phyloP scores from a whole-genome alignment of 2,329 filamentous ascomycete species.

The Xylaria arbuscula region DNA sequence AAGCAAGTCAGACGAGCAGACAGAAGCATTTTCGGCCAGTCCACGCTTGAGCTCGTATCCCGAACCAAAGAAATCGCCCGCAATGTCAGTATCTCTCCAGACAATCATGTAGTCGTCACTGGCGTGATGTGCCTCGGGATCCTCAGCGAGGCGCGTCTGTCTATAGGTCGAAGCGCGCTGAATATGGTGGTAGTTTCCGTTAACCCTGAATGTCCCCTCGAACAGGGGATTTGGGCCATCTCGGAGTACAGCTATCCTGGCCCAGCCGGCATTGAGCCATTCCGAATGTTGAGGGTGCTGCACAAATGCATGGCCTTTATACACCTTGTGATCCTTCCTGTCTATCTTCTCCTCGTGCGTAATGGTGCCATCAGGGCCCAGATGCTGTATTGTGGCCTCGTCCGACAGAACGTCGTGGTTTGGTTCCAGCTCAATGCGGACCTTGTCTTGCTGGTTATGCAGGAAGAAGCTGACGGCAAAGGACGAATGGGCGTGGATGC shows the following conservation, averaged over 20 bases:
- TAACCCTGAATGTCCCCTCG: constrained; percentile 86
- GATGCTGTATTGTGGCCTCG: constrained; percentile 77
- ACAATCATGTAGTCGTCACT: constrained; percentile 84
- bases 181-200: constrained; percentile 87
- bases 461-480: constrained; percentile 89
- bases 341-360: constrained; percentile 74
- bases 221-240: constrained; percentile 87
- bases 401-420: constrained; percentile 90
- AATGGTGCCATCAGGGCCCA: constrained; percentile 77
- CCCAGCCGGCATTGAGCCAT: constrained; percentile 89
- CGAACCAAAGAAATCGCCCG: constrained; percentile 52
- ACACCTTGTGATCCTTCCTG: constrained; percentile 81
- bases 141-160: constrained; percentile 75
- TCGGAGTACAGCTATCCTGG: constrained; percentile 78
- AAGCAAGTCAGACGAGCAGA: constrained; percentile 80
- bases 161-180: constrained; percentile 80
- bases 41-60: constrained; percentile 73
- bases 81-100: constrained; percentile 90
- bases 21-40: constrained; percentile 53
- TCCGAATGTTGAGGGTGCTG: constrained; percentile 67
- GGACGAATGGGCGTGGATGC: constrained; percentile 80
- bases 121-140: constrained; percentile 71
- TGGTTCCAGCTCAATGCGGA: constrained; percentile 85
- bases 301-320: constrained; percentile 81
- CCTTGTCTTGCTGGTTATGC: constrained; percentile 71